phyloP scores from a whole-genome alignment of 176 grass and related monocot species.

The Thalia dealbata region DNA sequence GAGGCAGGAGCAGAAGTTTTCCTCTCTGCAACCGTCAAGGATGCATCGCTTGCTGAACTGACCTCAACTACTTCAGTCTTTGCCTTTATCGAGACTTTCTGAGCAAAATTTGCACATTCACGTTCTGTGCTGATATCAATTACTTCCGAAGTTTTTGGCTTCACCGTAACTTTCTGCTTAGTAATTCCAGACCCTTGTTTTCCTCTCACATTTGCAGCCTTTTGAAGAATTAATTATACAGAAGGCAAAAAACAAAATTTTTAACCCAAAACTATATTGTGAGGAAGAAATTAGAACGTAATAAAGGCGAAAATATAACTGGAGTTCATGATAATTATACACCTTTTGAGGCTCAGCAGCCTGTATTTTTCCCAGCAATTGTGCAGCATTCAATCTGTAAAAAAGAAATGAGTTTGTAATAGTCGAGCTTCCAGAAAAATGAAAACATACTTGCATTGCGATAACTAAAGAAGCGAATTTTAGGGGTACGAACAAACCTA shows the following conservation, averaged over 20 bases:
- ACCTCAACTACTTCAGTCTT: background rate
- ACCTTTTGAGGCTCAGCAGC: conserved; percentile 13
- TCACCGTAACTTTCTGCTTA: conserved; percentile 25
- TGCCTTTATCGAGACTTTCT: too few relatives aligned
- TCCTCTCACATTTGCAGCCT: background rate
- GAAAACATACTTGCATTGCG: background rate
- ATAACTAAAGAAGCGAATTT: background rate
- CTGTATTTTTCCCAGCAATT: conserved; percentile 55
- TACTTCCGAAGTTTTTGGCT: conserved; percentile 31
- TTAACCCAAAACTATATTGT: background rate
- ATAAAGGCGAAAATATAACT: background rate
- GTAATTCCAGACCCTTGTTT: background rate
- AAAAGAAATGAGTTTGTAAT: conserved; percentile 5
- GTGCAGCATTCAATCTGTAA: conserved; percentile 52
- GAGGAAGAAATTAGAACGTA: background rate
- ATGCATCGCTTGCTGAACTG: conserved; percentile 12
- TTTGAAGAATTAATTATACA: background rate
- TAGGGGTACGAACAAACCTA: conserved; percentile 17
- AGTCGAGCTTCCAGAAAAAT: background rate
- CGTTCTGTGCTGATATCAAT: conserved; percentile 51
- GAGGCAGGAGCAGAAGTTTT: background rate
- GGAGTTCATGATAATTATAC: background rate
- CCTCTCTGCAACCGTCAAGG: too few relatives aligned
- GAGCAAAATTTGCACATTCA: conserved; percentile 8
- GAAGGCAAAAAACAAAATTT: background rate